phyloP scores from a whole-genome alignment of 192 early-diverging fungal species.

The Backusella tarrabulga region DNA sequence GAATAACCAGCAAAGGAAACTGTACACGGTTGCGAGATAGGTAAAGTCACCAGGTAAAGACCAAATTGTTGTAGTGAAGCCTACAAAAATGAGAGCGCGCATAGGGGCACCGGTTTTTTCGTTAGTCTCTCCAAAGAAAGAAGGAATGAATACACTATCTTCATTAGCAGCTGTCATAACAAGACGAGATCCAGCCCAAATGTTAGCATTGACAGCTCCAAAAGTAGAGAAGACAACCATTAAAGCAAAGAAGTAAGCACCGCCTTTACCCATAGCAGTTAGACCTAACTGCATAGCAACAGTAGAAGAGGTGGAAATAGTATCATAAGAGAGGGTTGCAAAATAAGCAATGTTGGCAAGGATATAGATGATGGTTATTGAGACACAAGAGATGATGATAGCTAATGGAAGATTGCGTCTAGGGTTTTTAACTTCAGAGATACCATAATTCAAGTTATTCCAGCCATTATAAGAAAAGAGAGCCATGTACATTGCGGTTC shows the following conservation, averaged over 20 bases:
- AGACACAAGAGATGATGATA: conserved; percentile 62
- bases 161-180: conserved; percentile 53
- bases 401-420: conserved; percentile 70
- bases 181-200: conserved; percentile 67
- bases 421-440: conserved; percentile 80
- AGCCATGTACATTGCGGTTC: conserved; percentile 65
- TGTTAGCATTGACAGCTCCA: conserved; percentile 74
- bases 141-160: conserved; percentile 58
- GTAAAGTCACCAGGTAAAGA: conserved; percentile 58
- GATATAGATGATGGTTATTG: conserved; percentile 70
- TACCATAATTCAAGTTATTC: conserved; percentile 75
- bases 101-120: conserved; percentile 55
- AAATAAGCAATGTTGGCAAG: conserved; percentile 82
- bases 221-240: conserved; percentile 69
- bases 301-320: conserved; percentile 56
- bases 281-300: conserved; percentile 66
- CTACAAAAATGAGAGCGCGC: conserved; percentile 60
- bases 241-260: conserved; percentile 64
- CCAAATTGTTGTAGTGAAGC: conserved; percentile 52
- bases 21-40: conserved; percentile 70
- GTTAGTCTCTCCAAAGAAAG: conserved; percentile 58
- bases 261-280: conserved; percentile 60
- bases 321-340: conserved; percentile 63
- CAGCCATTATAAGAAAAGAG: conserved; percentile 60
- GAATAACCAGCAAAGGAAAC: conserved; percentile 67